Evolutionary conservation across 495 filamentous ascomycete genomes (phyloP), one percentile per base, ranked within the genome.

Genomic region (Penicillium manginii): DNA sequence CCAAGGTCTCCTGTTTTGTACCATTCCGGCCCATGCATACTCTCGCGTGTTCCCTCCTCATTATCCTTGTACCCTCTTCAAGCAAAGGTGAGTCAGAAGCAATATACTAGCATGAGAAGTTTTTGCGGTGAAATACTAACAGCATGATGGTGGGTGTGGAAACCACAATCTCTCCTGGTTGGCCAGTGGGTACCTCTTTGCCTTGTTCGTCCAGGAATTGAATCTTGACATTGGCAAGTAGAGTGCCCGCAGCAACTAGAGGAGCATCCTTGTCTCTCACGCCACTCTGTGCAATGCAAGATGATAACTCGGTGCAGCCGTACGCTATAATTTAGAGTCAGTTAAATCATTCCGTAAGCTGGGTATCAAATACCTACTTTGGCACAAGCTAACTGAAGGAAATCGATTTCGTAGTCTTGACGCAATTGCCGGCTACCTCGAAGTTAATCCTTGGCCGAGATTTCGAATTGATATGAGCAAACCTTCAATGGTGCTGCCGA

Each of bases 1-100:
- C 81, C 81, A 1, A 84, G 72, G 58, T 86, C 83, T 0, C 83
- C 83, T 0, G 82, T 85, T 49, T 81, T 79, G 51, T 81, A 80
- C 72, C 73, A 86, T 12, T 71, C 67, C 69, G 73, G 66, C 19
- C 43, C 22, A 0, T 37, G 21, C 23, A 58, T 58, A 10, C 47
- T 48, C 4, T 58, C 31, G 4, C 12, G 26, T 10, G 55, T 58
- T 4, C 39, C 43, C 43, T 52, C 18, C 17, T 18, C 22, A 2
- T 58, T 51, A 8, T 58, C 48, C 19, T 58, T 58, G 48, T 58
- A 58, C 4, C 55, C 55, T 47, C 55, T 58, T 17, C 14, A 7
- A 7, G 26, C 26, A 29, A 17, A n/a, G 6, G 9, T 39, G 26
- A 39, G 35, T 39, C 35, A 39, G 35, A 39, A 39, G 5, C 1